A percentile compares a stretch with the other conserved stretches of the same genome.
Evolutionary conservation across 192 early-diverging fungal species (phyloP).

Genomic region (Lobosporangium transversale): DNA sequence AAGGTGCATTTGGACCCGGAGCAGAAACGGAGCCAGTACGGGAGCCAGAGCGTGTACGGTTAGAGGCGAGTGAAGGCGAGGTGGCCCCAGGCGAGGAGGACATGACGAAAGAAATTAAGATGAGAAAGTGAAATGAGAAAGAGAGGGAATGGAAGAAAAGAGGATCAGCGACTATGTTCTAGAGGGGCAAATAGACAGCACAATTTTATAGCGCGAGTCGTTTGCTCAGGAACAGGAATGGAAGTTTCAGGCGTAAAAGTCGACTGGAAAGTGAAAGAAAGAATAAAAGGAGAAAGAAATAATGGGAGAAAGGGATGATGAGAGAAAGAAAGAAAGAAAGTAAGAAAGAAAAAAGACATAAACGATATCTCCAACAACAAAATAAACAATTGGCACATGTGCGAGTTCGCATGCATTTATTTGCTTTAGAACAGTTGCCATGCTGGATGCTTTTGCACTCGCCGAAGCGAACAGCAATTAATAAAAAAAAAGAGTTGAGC

Average conservation of each 20-base stretch:
- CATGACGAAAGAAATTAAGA: constrained; percentile 4
- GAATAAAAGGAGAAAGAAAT: neutral
- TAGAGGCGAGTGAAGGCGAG: constrained; percentile 11
- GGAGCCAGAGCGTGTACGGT: constrained; percentile 40
- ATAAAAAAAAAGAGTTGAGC: neutral
- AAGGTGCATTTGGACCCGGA: constrained; percentile 13
- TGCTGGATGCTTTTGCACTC: no score
- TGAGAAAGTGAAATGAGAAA: neutral
- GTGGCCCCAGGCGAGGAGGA: constrained; percentile 16
- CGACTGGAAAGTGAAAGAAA: neutral
- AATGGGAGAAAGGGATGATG: neutral
- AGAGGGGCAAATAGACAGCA: no score
- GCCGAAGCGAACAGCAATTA: constrained; percentile 5
- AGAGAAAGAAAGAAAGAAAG: neutral
- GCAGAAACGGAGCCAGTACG: constrained; percentile 32
- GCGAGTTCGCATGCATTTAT: no score
- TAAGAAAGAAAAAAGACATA: neutral
- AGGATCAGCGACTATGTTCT: no score
- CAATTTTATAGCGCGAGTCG: no score
- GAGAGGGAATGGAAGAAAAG: neutral
- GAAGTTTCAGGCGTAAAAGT: neutral
- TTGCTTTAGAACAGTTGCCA: neutral
- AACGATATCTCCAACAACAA: neutral
- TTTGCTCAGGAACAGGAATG: neutral
- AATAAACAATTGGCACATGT: neutral